Conservation (phyloP, 106 monocot species). For the Gastrodia elata region DNA sequence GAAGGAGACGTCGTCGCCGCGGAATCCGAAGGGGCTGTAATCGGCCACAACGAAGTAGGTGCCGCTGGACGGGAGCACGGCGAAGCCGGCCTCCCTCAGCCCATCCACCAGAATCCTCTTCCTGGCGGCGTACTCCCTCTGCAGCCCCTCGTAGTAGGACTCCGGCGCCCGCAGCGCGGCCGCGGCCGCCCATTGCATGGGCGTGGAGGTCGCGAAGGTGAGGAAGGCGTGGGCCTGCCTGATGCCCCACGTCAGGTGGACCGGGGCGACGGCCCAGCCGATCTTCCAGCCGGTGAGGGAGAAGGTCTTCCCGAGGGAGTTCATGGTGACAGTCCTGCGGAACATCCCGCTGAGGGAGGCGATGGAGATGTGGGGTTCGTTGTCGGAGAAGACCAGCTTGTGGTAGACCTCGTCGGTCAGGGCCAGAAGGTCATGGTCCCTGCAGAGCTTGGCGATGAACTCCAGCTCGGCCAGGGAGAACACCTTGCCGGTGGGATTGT, state of each 20-base stretch:
- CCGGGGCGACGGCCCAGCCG: conserved; percentile 88
- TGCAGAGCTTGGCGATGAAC: conserved; percentile 68
- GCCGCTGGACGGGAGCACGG: conserved; percentile 78
- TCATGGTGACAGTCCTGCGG: conserved; percentile 89
- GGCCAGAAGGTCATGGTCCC: conserved; percentile 66
- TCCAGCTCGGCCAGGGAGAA: conserved; percentile 71
- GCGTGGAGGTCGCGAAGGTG: conserved; percentile 90
- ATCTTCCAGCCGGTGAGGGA: conserved; percentile 98
- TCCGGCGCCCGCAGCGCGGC: conserved; percentile 62
- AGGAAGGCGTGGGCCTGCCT: conserved; percentile 85
- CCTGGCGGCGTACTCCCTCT: conserved; percentile 65
- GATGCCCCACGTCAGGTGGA: conserved; percentile 73
- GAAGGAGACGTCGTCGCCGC: conserved; percentile 71
- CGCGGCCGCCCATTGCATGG: conserved; percentile 82
- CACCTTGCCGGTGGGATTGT: conserved; percentile 98
- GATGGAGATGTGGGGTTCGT: conserved; percentile 68
- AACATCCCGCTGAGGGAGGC: conserved; percentile 86
- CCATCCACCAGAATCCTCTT: conserved; percentile 81
- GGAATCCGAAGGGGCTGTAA: conserved; percentile 95
- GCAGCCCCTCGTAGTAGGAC: conserved; percentile 71
- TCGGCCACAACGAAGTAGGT: conserved; percentile 91
- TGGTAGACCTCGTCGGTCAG: conserved; percentile 96
- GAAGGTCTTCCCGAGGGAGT: conserved; percentile 92
- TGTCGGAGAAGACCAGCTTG: conserved; percentile 77
- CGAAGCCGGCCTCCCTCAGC: conserved; percentile 65